A percentile compares a stretch with the other conserved stretches of the same genome.
phyloP scores from a whole-genome alignment of 306 rosid genomes.

The Gastrolobium villosum region DNA sequence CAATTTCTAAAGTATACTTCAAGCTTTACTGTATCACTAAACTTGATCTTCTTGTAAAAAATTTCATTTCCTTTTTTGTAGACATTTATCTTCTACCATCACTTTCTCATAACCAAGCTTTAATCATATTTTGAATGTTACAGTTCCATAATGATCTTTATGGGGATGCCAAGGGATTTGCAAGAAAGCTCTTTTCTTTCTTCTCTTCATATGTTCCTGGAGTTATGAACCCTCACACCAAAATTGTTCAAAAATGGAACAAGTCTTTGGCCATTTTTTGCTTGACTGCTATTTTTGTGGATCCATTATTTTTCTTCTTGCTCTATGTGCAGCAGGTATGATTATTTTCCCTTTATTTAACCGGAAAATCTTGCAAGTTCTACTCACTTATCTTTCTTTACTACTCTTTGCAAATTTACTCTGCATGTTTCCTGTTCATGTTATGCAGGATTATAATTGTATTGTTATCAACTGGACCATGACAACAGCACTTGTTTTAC shows the following conservation, averaged over 20 bases:
- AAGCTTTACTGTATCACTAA: constrained; percentile 24
- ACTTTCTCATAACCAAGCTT: constrained; percentile 22
- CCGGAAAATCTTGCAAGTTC: constrained; percentile 4
- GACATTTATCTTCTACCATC: neutral
- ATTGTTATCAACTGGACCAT: constrained; percentile 59
- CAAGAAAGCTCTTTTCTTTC: constrained; percentile 60
- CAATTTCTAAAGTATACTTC: constrained; percentile 4
- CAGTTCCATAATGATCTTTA: constrained; percentile 76
- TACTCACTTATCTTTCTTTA: constrained; percentile 21
- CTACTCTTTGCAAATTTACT: constrained; percentile 12
- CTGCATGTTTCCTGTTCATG: constrained; percentile 23
- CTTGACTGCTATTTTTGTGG: constrained; percentile 77
- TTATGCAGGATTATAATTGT: constrained; percentile 65
- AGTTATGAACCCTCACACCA: constrained; percentile 86
- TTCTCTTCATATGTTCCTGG: constrained; percentile 66
- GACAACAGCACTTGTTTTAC: constrained; percentile 61
- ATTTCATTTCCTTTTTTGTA: constrained; percentile 32
- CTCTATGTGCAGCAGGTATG: constrained; percentile 65
- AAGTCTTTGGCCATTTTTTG: constrained; percentile 76
- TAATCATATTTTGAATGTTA: constrained; percentile 39
- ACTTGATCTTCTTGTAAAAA: constrained; percentile 26
- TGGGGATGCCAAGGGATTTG: constrained; percentile 91
- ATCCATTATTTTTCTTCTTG: constrained; percentile 83
- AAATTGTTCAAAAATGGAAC: constrained; percentile 77
- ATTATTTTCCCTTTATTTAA: constrained; percentile 27